Conservation (phyloP, 1,284 basidiomycete genomes). For the Apiotrichum gracile region DNA sequence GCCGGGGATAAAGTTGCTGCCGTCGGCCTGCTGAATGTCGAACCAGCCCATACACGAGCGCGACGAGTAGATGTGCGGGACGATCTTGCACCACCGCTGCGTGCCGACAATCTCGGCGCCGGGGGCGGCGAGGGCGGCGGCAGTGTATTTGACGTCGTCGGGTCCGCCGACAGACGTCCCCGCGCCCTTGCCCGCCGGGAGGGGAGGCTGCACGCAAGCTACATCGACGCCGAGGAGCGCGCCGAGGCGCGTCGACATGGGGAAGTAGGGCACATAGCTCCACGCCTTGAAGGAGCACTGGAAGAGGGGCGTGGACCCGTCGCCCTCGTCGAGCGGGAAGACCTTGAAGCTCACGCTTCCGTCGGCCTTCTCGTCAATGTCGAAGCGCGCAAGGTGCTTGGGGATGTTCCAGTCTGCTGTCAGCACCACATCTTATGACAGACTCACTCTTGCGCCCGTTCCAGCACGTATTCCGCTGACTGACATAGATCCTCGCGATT, state of each 20-base stretch:
- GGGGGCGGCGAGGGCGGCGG: not conserved
- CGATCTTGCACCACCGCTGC: conserved; percentile 2
- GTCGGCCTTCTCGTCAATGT: conserved; percentile 1
- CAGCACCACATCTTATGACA: not conserved
- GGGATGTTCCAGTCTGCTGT: conserved; percentile 9
- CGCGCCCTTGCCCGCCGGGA: not conserved
- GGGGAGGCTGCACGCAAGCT: conserved; percentile 2
- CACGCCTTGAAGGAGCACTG: not conserved
- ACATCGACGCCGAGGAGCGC: not conserved
- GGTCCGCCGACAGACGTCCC: not conserved
- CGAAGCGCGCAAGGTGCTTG: conserved; percentile 8
- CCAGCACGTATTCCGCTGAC: conserved; percentile 7
- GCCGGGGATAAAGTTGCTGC: not conserved
- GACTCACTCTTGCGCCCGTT: conserved; percentile 7
- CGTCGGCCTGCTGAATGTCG: conserved; percentile 3
- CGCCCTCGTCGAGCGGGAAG: not conserved
- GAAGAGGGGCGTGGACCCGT: conserved; percentile 1
- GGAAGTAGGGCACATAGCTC: conserved; percentile 2
- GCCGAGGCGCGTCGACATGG: conserved; percentile 1
- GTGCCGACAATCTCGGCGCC: conserved; percentile 1
- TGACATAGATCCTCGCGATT: conserved; percentile 8
- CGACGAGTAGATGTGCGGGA: conserved; percentile 4
- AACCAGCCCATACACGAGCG: not conserved
- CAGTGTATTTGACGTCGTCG: not conserved
- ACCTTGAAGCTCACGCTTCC: not conserved